Evolutionary conservation across 805 yeast species (phyloP), one percentile per base, ranked within the genome.

Genomic region (Priceomyces carsonii): DNA sequence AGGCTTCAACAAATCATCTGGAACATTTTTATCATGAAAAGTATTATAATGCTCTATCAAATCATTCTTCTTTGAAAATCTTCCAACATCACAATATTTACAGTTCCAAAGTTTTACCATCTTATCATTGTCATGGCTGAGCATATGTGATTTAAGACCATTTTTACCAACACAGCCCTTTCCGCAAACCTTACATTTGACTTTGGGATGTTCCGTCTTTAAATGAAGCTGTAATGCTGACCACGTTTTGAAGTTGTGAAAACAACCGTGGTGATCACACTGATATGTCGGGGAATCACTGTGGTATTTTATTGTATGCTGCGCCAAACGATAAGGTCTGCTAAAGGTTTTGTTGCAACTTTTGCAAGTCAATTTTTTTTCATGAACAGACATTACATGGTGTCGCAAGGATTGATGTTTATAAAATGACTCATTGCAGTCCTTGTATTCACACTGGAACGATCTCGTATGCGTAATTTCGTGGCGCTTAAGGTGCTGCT

Each of bases 401-500:
- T 82, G 83, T 35, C 85, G 71, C 38, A 88, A 66, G 10, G 86
- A 80, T 40, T 85, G 86, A 56, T 83, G 87, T 46, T 83, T 84
- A 51, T 80, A 75, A 50, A 88, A 91, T 0, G 79, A 57, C 45
- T 79, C 86, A 0, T 47, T 44, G 52, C 99, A 93, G 2, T 69
- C 77, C 16, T 72, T 81, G 44, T 72, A 65, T 2, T 72, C 48
- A 56, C 96, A 88, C 16, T 44, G 41, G 49, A 80, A 82, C 1
- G 87, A 75, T 35, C 57, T 64, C 3, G 79, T 78, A 55, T 93
- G 98, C 2, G 95, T 83, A 24, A 76, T 72, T 59, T 82, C 88
- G 57, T 93, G 99, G 35, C 96, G 72, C 42, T 73, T 77, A 38
- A 88, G 66, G 52, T 90, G 97, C 61, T 93, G 98, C 33, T 57